phyloP scores from a whole-genome alignment of 331 rosid species.

The Malus hybrid region DNA sequence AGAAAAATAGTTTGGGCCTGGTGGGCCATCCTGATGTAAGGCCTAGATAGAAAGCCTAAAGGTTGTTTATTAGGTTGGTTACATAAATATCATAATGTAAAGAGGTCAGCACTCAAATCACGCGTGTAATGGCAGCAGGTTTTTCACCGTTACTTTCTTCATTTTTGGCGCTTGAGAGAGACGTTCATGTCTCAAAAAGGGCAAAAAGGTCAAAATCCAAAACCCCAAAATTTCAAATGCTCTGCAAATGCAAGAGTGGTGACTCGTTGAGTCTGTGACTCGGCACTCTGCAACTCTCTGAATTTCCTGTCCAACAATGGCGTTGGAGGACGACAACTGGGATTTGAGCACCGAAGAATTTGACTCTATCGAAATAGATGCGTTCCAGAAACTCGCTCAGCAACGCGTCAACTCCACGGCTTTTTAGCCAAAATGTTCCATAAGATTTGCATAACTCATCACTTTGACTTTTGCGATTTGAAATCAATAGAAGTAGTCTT shows the following conservation, averaged over 20 bases:
- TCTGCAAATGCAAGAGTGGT: not conserved
- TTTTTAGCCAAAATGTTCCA: too few species aligned
- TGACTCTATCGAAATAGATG: constrained; percentile 78
- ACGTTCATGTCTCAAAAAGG: not conserved
- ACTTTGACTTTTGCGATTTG: too few species aligned
- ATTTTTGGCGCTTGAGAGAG: not conserved
- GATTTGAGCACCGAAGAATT: constrained; percentile 67
- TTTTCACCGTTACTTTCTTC: not conserved
- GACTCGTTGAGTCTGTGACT: not conserved
- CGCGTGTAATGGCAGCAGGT: not conserved
- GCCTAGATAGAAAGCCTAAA: too few species aligned
- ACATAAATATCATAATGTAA: too few species aligned
- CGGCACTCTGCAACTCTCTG: too few species aligned
- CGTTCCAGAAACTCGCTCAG: constrained; percentile 66
- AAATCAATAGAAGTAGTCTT: too few species aligned
- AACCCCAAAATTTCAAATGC: not conserved
- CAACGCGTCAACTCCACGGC: constrained; percentile 27
- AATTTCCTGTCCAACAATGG: constrained; percentile 10
- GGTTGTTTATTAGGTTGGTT: too few species aligned
- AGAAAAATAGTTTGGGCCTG: too few species aligned
- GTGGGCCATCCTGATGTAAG: too few species aligned
- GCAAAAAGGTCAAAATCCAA: not conserved
- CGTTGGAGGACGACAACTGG: constrained; percentile 48
- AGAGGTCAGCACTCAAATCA: not conserved
- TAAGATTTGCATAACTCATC: too few species aligned